Conservation (phyloP, 306 rosid genomes). For the Astragalus glycyphyllos region DNA sequence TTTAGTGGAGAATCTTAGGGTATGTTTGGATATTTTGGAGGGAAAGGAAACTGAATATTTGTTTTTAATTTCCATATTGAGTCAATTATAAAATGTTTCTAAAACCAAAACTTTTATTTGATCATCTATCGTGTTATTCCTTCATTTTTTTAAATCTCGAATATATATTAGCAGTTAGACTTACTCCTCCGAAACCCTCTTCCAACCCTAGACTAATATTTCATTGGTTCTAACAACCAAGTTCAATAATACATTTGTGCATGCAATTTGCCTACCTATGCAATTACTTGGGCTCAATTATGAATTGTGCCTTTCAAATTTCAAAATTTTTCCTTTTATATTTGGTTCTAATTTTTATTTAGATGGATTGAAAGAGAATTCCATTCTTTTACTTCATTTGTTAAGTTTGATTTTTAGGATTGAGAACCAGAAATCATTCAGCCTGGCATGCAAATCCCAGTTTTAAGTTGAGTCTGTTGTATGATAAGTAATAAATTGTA, state of each 20-base stretch:
- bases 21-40: no score
- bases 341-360: conserved; percentile 3
- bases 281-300: conserved; percentile 8
- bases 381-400: conserved; percentile 21
- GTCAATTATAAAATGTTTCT: no score
- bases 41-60: no score
- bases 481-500: conserved; percentile 21
- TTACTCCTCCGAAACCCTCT: no score
- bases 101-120: no score
- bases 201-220: no score
- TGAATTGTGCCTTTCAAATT: conserved; percentile 25
- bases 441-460: conserved; percentile 3
- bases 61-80: no score
- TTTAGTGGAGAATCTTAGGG: no score
- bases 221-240: not conserved
- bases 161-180: no score
- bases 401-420: conserved; percentile 35
- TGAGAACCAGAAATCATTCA: conserved; percentile 17
- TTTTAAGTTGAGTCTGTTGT: conserved; percentile 1
- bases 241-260: conserved; percentile 18
- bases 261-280: conserved; percentile 14
- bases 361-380: conserved; percentile 30
- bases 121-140: no score
- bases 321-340: conserved; percentile 10
- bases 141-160: no score